Evolutionary conservation across 805 yeast species (phyloP).

Genomic region (Candida endomychidarum): DNA sequence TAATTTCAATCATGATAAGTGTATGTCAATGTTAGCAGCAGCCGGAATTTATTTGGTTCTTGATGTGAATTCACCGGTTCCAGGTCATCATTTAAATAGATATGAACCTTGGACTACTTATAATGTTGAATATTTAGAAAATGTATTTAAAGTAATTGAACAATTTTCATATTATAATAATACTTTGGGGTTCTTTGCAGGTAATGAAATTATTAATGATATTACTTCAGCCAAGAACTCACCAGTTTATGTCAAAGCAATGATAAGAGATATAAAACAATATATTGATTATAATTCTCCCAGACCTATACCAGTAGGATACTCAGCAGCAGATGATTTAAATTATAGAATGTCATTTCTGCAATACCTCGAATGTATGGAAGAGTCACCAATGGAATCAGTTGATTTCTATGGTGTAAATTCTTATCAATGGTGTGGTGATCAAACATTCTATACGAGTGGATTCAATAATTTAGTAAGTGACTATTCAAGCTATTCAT

Average conservation of each 20-base stretch:
- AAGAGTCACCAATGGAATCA: conserved; percentile 47
- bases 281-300: conserved; percentile 60
- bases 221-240: conserved; percentile 62
- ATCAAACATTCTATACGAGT: conserved; percentile 75
- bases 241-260: conserved; percentile 75
- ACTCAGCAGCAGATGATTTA: conserved; percentile 94
- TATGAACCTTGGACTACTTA: conserved; percentile 94
- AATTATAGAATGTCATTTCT: conserved; percentile 74
- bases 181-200: conserved; percentile 88
- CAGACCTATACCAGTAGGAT: conserved; percentile 83
- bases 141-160: conserved; percentile 74
- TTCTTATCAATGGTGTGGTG: conserved; percentile 86
- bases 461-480: conserved; percentile 65
- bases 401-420: conserved; percentile 84
- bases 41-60: conserved; percentile 91
- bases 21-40: conserved; percentile 87
- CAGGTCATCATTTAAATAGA: conserved; percentile 76
- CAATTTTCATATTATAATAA: conserved; percentile 84
- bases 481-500: conserved; percentile 65
- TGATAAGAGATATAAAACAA: conserved; percentile 76
- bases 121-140: conserved; percentile 65
- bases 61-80: conserved; percentile 87
- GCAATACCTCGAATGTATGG: conserved; percentile 75
- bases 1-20: conserved; percentile 75
- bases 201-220: conserved; percentile 88